A percentile compares a stretch with the other conserved stretches of the same genome.
phyloP scores from a whole-genome alignment of 2,329 filamentous ascomycete genomes.

The Aureobasidium sp. region DNA sequence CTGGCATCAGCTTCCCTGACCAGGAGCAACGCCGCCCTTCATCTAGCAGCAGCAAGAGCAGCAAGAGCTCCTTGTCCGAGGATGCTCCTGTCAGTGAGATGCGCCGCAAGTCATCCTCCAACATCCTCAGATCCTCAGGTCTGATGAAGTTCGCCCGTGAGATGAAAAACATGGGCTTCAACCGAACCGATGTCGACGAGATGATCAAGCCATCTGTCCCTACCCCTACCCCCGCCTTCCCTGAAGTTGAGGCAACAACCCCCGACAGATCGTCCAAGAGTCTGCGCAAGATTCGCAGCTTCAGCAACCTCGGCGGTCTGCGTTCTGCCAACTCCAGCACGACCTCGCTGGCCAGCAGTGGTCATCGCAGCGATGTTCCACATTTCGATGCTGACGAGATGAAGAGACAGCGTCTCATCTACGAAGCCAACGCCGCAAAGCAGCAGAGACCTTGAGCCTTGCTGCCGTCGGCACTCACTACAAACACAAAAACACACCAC shows the following conservation, averaged over 20 bases:
- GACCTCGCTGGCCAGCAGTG: slow-evolving; percentile 29
- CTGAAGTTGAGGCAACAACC: not conserved
- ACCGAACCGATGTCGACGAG: slow-evolving; percentile 45
- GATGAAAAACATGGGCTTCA: slow-evolving; percentile 52
- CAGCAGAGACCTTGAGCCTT: not conserved
- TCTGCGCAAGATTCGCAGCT: slow-evolving; percentile 32
- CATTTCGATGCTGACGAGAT: slow-evolving; percentile 45
- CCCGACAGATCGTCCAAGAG: slow-evolving; percentile 19
- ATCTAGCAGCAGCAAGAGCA: slow-evolving; percentile 26
- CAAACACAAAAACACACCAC: not conserved
- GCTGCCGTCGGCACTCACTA: not conserved
- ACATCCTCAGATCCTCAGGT: slow-evolving; percentile 37
- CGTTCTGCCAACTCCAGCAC: slow-evolving; percentile 24
- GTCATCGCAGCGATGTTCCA: slow-evolving; percentile 28
- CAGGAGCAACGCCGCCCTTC: slow-evolving; percentile 30
- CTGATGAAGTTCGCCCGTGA: slow-evolving; percentile 55
- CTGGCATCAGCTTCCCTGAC: slow-evolving; percentile 53
- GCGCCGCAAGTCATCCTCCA: slow-evolving; percentile 17
- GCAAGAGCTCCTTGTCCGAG: slow-evolving; percentile 20
- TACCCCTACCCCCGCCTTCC: not conserved
- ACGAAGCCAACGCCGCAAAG: slow-evolving; percentile 35
- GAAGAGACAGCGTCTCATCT: slow-evolving; percentile 40
- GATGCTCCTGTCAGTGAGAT: slow-evolving; percentile 22
- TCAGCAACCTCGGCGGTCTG: slow-evolving; percentile 28
- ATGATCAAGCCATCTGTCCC: slow-evolving; percentile 27